A percentile compares a stretch with the other conserved stretches of the same genome.
Evolutionary conservation across 2,329 filamentous ascomycete species (phyloP).

Genomic region (Mariannaea sp.): DNA sequence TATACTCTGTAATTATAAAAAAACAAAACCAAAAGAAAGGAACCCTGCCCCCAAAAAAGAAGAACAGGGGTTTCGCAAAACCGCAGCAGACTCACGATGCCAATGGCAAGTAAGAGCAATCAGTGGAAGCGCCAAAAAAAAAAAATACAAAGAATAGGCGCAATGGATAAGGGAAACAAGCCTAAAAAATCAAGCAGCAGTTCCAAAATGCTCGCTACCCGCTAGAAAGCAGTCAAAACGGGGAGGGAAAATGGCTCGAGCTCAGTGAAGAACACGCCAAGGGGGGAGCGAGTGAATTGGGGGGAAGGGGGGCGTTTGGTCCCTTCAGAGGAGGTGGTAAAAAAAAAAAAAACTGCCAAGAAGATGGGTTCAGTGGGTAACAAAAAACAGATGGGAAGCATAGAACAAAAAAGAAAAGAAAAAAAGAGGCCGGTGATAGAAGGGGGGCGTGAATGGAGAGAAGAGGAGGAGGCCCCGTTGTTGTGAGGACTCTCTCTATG

Average conservation of each 20-base stretch:
- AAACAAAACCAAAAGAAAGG: no score
- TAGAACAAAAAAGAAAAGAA: neutral
- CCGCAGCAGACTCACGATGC: neutral
- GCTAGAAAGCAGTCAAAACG: slow-evolving; percentile 1
- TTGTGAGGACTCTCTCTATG: no score
- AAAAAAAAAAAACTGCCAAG: neutral
- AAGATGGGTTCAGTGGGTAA: neutral
- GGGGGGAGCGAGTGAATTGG: no score
- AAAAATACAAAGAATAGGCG: slow-evolving; percentile 13
- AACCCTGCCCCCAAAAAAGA: neutral
- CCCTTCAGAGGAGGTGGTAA: neutral
- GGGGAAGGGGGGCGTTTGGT: no score
- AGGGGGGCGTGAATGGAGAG: neutral
- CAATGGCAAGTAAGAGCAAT: neutral
- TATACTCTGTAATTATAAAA: no score
- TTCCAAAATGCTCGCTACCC: no score
- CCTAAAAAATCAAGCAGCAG: neutral
- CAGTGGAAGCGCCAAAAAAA: slow-evolving; percentile 5
- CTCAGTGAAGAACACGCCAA: neutral
- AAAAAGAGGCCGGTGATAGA: neutral
- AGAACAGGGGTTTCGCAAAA: neutral
- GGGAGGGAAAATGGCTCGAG: neutral
- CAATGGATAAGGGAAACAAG: neutral
- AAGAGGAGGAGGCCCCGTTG: no score
- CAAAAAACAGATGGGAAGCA: neutral